phyloP scores from a whole-genome alignment of 148 eudicot genomes.

The Dysphania ambrosioides region DNA sequence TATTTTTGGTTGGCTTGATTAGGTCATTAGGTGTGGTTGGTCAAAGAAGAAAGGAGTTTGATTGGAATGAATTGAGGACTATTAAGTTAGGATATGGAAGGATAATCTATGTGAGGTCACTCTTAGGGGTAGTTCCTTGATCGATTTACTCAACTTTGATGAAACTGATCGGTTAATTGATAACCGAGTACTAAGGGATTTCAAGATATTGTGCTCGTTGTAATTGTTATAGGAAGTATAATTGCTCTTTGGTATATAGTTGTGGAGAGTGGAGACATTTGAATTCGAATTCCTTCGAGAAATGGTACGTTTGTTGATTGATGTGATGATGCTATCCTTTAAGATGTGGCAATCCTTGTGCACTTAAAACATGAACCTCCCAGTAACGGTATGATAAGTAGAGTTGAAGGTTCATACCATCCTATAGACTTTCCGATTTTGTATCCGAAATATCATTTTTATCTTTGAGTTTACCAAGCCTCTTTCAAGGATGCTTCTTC shows the following conservation, averaged over 20 bases:
- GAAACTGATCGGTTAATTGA: neutral
- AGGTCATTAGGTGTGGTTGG: neutral
- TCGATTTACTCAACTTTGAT: neutral
- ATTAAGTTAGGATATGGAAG: neutral
- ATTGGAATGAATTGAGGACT: neutral
- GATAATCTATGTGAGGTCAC: neutral
- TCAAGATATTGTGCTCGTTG: neutral
- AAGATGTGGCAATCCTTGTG: neutral
- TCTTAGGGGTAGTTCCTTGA: neutral
- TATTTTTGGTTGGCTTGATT: neutral
- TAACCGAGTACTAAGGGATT: neutral
- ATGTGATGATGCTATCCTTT: too few relatives aligned
- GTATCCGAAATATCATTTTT: neutral
- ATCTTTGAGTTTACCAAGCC: neutral
- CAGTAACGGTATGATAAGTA: neutral
- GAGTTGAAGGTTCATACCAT: neutral
- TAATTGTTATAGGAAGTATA: neutral
- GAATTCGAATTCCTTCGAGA: too few relatives aligned
- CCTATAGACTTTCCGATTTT: neutral
- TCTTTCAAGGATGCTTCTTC: neutral
- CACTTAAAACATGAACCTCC: too few relatives aligned
- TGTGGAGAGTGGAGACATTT: too few relatives aligned
- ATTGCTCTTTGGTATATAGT: neutral
- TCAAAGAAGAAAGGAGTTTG: neutral
- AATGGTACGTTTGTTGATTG: too few relatives aligned